Percentiles rank a stretch among this genome's conserved stretches.
phyloP scores from a whole-genome alignment of 2,329 filamentous ascomycete species.

The Aspergillus hiratsukae region DNA sequence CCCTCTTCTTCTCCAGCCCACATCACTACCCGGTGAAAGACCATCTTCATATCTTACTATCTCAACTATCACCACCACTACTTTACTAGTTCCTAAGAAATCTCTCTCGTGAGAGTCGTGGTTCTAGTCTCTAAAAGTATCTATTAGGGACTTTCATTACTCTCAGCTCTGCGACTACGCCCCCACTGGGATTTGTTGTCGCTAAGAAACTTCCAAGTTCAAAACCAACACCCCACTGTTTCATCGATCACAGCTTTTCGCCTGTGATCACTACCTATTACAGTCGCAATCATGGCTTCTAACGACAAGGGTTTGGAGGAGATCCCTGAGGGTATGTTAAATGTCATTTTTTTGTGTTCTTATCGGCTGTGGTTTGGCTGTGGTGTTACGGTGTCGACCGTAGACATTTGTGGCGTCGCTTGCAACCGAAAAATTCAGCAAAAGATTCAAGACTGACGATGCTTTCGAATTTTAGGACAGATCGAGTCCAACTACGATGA shows the following conservation, averaged over 20 bases:
- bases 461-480: constrained; percentile 62
- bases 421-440: constrained; percentile 7
- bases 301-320: constrained; percentile 97
- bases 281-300: constrained; percentile 89
- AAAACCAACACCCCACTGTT: constrained; percentile 26
- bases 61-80: constrained; percentile 15
- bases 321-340: constrained; percentile 80
- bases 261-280: constrained; percentile 60
- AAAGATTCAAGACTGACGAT: constrained; percentile 4
- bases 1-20: constrained; percentile 18
- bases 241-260: constrained; percentile 66
- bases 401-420: not conserved
- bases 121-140: constrained; percentile 29
- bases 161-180: constrained; percentile 20
- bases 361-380: not conserved
- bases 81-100: constrained; percentile 26
- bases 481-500: constrained; percentile 99
- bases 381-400: not conserved
- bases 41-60: constrained; percentile 11
- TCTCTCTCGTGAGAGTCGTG: constrained; percentile 33
- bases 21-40: constrained; percentile 5
- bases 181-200: constrained; percentile 30
- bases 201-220: constrained; percentile 31
- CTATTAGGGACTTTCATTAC: constrained; percentile 7
- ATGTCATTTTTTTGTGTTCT: constrained; percentile 6